Evolutionary conservation across 169 alveolate species (phyloP).

Genomic region (Plasmodium malariae): DNA sequence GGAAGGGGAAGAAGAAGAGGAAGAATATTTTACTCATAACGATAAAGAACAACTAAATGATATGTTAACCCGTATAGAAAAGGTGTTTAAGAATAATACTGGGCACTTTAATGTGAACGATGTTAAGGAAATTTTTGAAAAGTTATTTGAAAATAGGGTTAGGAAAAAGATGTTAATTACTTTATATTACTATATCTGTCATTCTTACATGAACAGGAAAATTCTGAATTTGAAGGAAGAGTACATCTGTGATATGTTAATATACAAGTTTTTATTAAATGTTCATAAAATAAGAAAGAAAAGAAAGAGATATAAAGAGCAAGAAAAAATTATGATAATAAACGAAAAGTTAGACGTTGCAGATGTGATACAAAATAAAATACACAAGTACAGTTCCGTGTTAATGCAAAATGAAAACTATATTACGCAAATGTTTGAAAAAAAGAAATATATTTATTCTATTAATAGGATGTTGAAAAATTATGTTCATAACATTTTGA

Average conservation of each 20-base stretch:
- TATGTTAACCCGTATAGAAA: background rate
- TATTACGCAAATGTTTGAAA: constrained; percentile 27
- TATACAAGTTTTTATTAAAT: constrained; percentile 23
- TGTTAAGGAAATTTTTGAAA: constrained; percentile 21
- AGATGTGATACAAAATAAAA: constrained; percentile 42
- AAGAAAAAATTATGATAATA: constrained; percentile 38
- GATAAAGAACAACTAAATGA: constrained; percentile 1
- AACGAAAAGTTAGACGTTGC: constrained; percentile 55
- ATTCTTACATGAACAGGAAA: constrained; percentile 21
- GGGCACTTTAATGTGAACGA: background rate
- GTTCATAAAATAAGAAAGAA: constrained; percentile 34
- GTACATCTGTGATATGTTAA: constrained; percentile 32
- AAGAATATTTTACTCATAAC: too few species aligned
- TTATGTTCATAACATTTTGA: constrained; percentile 15
- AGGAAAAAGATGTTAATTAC: constrained; percentile 10
- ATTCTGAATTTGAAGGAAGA: constrained; percentile 18
- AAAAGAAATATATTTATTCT: constrained; percentile 20
- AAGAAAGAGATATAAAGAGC: constrained; percentile 47
- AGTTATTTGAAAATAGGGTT: constrained; percentile 13
- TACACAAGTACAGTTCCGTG: constrained; percentile 17
- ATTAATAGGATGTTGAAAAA: background rate
- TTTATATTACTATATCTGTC: constrained; percentile 22
- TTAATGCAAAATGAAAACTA: constrained; percentile 11
- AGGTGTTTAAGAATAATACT: constrained; percentile 4
- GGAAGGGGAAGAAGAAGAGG: background rate